A percentile compares a stretch with the other conserved stretches of the same genome.
phyloP scores from a whole-genome alignment of 306 rosid species.

The Nissolia schottii region DNA sequence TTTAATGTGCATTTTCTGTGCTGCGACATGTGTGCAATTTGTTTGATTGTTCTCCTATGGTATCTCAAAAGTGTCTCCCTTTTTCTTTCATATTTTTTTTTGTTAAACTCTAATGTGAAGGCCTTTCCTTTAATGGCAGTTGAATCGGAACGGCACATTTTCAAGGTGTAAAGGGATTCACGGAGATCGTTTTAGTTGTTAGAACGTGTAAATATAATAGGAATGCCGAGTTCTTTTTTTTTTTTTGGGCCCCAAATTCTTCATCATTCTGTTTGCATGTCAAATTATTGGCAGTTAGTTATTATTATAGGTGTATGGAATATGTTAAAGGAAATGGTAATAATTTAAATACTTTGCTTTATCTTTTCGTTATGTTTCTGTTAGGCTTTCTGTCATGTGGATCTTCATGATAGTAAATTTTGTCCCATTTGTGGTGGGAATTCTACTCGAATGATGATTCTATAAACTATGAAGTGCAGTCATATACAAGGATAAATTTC shows the following conservation, averaged over 20 bases:
- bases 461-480: not conserved
- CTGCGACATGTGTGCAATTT: not conserved
- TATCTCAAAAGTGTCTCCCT: too few species aligned
- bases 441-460: not conserved
- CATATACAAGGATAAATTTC: not conserved
- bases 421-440: not conserved
- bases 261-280: conserved; percentile 24
- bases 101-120: not conserved
- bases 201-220: conserved; percentile 69
- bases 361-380: not conserved
- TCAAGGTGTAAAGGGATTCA: conserved; percentile 56
- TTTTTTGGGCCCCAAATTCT: conserved; percentile 9
- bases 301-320: conserved; percentile 48
- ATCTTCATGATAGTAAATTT: not conserved
- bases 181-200: conserved; percentile 41
- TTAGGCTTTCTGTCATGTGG: not conserved
- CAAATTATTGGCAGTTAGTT: conserved; percentile 47
- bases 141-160: conserved; percentile 35
- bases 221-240: conserved; percentile 37
- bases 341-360: conserved; percentile 24
- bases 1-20: not conserved
- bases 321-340: conserved; percentile 34
- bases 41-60: not conserved
- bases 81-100: not conserved
- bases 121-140: conserved; percentile 24